phyloP scores from a whole-genome alignment of 768 basidiomycete genomes.

The Calocybe indica region DNA sequence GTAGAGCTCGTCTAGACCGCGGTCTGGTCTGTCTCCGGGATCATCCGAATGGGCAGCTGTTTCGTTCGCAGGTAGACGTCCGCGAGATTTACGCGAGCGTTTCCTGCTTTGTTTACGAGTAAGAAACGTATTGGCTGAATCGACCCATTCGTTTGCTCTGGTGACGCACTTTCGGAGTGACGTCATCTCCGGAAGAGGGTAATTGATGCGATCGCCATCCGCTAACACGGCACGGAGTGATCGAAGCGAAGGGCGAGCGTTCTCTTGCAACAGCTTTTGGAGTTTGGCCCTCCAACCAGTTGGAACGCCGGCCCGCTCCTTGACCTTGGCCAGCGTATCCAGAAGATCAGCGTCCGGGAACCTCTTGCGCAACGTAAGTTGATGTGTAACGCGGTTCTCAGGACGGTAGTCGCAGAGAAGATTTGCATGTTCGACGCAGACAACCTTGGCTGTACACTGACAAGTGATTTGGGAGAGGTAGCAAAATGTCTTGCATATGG shows the following conservation, averaged over 20 bases:
- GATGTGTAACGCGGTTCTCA: slow-evolving; percentile 17
- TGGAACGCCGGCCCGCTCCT: slow-evolving; percentile 70
- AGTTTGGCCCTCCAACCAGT: slow-evolving; percentile 71
- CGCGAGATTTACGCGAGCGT: slow-evolving; percentile 60
- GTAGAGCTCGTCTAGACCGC: slow-evolving; percentile 65
- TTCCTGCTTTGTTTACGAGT: slow-evolving; percentile 78
- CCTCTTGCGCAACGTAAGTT: slow-evolving; percentile 68
- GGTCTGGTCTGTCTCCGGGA: slow-evolving; percentile 63
- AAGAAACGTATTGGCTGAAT: slow-evolving; percentile 71
- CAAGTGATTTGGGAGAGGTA: slow-evolving; percentile 93
- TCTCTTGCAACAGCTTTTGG: slow-evolving; percentile 58
- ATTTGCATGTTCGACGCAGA: slow-evolving; percentile 81
- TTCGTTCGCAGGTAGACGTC: slow-evolving; percentile 42
- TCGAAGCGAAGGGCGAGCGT: slow-evolving; percentile 66
- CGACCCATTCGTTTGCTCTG: slow-evolving; percentile 85
- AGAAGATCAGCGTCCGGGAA: slow-evolving; percentile 75
- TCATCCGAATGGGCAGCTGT: slow-evolving; percentile 35
- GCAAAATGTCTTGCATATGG: slow-evolving; percentile 88
- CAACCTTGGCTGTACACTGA: slow-evolving; percentile 68
- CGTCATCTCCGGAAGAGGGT: slow-evolving; percentile 63
- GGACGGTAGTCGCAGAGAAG: slow-evolving; percentile 59
- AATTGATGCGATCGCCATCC: slow-evolving; percentile 85
- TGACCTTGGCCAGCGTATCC: slow-evolving; percentile 60
- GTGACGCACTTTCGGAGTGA: slow-evolving; percentile 74
- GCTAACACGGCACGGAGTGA: slow-evolving; percentile 76